Conservation (phyloP, 345 rosid genomes). For the Eucalyptus grandis region DNA sequence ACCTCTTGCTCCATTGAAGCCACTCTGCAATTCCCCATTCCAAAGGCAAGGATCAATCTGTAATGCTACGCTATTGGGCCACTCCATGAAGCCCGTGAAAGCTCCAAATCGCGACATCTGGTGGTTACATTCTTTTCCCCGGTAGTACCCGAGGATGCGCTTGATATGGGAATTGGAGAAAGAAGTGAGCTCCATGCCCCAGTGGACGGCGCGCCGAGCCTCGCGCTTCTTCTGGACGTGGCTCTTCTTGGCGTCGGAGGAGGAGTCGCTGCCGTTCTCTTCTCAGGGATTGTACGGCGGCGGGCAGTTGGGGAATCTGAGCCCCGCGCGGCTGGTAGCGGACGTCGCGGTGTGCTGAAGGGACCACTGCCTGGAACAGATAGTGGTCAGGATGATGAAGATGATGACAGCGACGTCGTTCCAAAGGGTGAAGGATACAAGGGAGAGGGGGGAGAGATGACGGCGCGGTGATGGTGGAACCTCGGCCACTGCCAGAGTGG, state of each 20-base stretch:
- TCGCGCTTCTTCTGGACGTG: constrained; percentile 80
- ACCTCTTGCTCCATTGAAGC: constrained; percentile 59
- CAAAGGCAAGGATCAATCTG: neutral
- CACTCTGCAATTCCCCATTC: constrained; percentile 7
- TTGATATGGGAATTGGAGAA: constrained; percentile 65
- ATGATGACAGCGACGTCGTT: neutral
- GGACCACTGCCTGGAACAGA: neutral
- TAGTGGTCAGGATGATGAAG: neutral
- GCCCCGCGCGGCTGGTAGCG: constrained; percentile 14
- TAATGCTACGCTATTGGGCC: neutral
- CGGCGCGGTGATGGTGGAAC: neutral
- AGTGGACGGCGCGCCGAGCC: constrained; percentile 63
- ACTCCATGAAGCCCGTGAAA: neutral
- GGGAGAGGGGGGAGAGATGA: neutral
- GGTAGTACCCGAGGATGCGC: constrained; percentile 37
- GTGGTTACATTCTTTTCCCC: neutral
- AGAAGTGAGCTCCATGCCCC: constrained; percentile 77
- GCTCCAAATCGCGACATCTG: neutral
- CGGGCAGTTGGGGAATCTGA: constrained; percentile 10
- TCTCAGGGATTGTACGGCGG: constrained; percentile 1
- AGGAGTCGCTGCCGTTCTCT: constrained; percentile 16
- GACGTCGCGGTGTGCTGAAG: constrained; percentile 18
- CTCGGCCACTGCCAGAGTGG: constrained; percentile 3
- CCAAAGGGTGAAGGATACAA: neutral
- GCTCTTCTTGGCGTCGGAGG: constrained; percentile 40